phyloP scores from a whole-genome alignment of 2,329 filamentous ascomycete genomes.

The Epichloe scottii region DNA sequence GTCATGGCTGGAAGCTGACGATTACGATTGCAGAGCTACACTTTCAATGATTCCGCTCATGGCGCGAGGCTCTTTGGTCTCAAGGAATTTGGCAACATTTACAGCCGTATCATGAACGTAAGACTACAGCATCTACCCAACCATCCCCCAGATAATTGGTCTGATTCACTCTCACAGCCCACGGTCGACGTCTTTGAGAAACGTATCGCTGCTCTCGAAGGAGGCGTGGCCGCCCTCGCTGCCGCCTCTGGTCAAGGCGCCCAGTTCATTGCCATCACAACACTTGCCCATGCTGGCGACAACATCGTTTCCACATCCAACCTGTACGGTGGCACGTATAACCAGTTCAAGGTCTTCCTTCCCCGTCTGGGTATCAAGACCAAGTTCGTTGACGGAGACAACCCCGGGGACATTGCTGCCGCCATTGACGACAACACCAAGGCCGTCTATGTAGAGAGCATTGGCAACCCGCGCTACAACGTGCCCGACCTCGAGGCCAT shows the following conservation, averaged over 20 bases:
- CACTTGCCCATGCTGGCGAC: conserved; percentile 78
- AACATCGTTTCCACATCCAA: conserved; percentile 89
- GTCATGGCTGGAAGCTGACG: neutral
- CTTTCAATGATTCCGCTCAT: conserved; percentile 93
- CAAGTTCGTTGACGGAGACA: conserved; percentile 78
- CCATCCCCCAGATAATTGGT: neutral
- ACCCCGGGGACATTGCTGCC: conserved; percentile 62
- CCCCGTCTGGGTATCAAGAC: conserved; percentile 77
- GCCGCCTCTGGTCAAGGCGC: conserved; percentile 79
- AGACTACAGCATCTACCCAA: conserved; percentile 16
- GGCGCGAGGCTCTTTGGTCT: conserved; percentile 90
- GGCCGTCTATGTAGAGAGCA: conserved; percentile 82
- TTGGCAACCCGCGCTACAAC: conserved; percentile 90
- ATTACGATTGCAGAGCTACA: conserved; percentile 51
- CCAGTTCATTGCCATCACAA: conserved; percentile 79
- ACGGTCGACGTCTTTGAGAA: conserved; percentile 96
- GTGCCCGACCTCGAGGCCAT: conserved; percentile 84
- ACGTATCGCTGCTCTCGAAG: conserved; percentile 88
- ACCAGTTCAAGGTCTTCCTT: conserved; percentile 88
- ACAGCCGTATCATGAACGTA: conserved; percentile 92
- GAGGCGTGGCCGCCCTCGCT: conserved; percentile 75
- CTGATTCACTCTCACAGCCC: conserved; percentile 38
- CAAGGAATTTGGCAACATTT: conserved; percentile 96
- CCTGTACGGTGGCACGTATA: conserved; percentile 91
- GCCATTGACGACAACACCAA: conserved; percentile 90